Base-by-base conservation (phyloP, 495 filamentous ascomycete species). In the Penicillium tannophilum region DNA sequence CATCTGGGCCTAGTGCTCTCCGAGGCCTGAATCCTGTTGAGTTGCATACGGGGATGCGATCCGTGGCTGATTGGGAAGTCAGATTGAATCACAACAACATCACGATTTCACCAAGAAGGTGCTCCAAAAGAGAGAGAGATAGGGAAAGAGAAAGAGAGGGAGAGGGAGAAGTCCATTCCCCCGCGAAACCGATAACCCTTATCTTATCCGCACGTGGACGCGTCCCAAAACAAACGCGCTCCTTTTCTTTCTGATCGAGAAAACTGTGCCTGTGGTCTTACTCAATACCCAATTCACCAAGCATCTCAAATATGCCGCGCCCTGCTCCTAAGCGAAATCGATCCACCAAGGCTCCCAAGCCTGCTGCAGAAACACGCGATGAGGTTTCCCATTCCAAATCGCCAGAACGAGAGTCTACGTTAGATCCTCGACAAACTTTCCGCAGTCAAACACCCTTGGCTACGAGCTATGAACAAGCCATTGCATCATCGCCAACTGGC, bases 291-390 rank as follows among this genome's bases (percentile, higher is more conserved):
- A 28, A 28, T 2, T 7, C 28, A 28, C 28, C 28, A 5, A 5
- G 28, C 4, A 28, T 28, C 6, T 28, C 28, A 28, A 28, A 28
- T 28, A 79, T 80, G 77, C 77, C 77, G 43, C 76, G 77, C 39
- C 77, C 77, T 47, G 69, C 75, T 23, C 63, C 71, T 16, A 77
- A 74, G 62, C 65, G 76, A 58, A 77, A 65, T 68, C 69, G 76
- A 39, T 61, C 60, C 26, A 50, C 64, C 14, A 68, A 71, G 43
- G 58, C 65, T 16, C 11, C 58, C 16, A 55, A 63, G 51, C 46
- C 45, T 17, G 41, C 30, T n/a, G 54, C 57, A 10, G 55, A 63
- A 23, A 14, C 58, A 2, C 61, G 23, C 30, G 28, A 56, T 39
- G 54, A 50, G 57, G 61, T 60, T 17, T 26, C 62, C 31, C 58